Evolutionary conservation across 495 filamentous ascomycete species (phyloP).

Genomic region (Parathielavia hyrcaniae): DNA sequence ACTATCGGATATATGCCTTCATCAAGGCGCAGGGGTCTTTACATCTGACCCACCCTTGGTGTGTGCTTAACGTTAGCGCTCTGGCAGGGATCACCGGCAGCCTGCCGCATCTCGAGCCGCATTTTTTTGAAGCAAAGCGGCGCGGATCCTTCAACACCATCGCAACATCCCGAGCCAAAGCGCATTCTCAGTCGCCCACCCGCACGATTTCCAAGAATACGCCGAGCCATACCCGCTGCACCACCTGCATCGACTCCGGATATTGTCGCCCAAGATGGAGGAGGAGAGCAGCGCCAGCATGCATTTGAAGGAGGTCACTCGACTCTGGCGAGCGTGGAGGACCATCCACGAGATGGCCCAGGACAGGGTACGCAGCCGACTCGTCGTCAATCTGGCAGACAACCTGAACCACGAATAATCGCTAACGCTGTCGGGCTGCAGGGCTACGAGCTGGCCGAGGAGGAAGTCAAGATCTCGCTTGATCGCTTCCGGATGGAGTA

Average conservation of each 20-base stretch:
- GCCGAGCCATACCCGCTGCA: background rate
- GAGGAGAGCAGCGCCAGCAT: conserved; percentile 46
- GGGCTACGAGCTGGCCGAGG: conserved; percentile 89
- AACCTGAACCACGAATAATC: background rate
- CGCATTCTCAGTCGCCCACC: conserved; percentile 3
- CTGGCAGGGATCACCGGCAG: no score
- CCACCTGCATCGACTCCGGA: background rate
- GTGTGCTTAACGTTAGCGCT: no score
- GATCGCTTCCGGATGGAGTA: conserved; percentile 65
- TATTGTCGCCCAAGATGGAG: conserved; percentile 40
- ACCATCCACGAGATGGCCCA: conserved; percentile 83
- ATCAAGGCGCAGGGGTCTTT: no score
- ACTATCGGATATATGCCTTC: no score
- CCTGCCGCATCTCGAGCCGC: no score
- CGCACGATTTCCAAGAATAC: background rate
- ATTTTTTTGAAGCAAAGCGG: background rate
- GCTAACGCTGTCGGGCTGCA: conserved; percentile 28
- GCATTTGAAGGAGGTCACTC: conserved; percentile 56
- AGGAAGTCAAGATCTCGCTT: conserved; percentile 77
- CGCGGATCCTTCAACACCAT: conserved; percentile 12
- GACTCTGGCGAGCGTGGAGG: conserved; percentile 81
- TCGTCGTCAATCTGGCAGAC: background rate
- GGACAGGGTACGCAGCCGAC: conserved; percentile 60
- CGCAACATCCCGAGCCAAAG: background rate
- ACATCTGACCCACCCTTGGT: no score